Evolutionary conservation across 1,284 basidiomycete genomes (phyloP), one percentile per base, ranked within the genome.

Genomic region (Cryptococcus hybrid): DNA sequence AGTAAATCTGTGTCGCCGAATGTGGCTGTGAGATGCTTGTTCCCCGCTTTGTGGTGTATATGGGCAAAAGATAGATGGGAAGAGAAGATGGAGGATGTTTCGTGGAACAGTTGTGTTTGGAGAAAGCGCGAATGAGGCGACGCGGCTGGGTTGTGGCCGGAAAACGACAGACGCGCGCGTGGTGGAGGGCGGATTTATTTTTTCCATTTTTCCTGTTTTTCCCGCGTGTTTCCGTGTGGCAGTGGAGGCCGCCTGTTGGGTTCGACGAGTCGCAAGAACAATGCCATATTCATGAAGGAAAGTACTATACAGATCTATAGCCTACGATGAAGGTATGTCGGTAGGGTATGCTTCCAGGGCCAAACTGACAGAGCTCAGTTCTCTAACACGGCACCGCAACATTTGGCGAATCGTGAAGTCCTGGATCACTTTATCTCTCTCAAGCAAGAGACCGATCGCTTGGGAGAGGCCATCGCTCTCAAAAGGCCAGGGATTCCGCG

Each of bases 341-440:
- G 18, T 18, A 18, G 18, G 18, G 18, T 18, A 18, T 18, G 18
- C 18, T 18, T 18, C 15, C 9, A 24, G 51, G 34, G 13, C 38
- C 49, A 43, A 43, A 43, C 11, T 15, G 12, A 12, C 40, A 18
- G 18, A 18, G 18, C 18, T 18, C 68, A 92, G 88, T 86, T 96
- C 58, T 69, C 94, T 56, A 87, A 88, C 61, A 77, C 86, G 15
- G 84, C 89, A 43, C 83, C 90, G 5, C 88, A 89, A 7, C 84
- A 93, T 55, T 82, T 94, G 9, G 87, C 89, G 45, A 92, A 94
- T 78, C 86, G 83, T 69, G 93, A 97, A 77, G 92, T 96, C 61
- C 81, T 95, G 45, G 73, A 82, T 15, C 84, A 93, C 57, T 85
- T 96, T 55, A 83, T 85, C 46, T 85, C 88, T 55, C 85, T 90